A percentile compares a stretch with the other conserved stretches of the same genome.
Evolutionary conservation across 768 basidiomycete genomes (phyloP).

Genomic region (Panaeolus papilionaceus): DNA sequence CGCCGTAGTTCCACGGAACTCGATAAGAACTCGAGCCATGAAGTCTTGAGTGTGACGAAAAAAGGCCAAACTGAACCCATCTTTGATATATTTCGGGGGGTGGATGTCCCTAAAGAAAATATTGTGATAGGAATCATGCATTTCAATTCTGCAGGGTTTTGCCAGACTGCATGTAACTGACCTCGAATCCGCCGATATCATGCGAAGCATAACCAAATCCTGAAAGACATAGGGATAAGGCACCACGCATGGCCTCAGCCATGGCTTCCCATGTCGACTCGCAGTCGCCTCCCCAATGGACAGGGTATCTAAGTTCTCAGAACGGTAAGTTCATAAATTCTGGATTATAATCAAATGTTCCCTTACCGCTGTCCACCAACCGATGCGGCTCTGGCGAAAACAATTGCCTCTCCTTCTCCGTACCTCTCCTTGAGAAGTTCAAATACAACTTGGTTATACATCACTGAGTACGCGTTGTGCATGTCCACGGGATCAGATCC

Average conservation of each 20-base stretch:
- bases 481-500: constrained; percentile 71
- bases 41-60: constrained; percentile 77
- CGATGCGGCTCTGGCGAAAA: constrained; percentile 74
- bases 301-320: constrained; percentile 38
- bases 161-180: constrained; percentile 26
- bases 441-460: constrained; percentile 78
- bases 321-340: background rate
- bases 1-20: constrained; percentile 80
- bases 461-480: constrained; percentile 75
- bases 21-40: constrained; percentile 79
- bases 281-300: constrained; percentile 79
- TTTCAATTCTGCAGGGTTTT: background rate
- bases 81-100: constrained; percentile 74
- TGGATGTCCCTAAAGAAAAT: constrained; percentile 58
- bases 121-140: background rate
- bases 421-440: constrained; percentile 59
- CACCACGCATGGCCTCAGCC: constrained; percentile 75
- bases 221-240: constrained; percentile 67
- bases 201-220: constrained; percentile 78
- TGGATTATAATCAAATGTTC: background rate
- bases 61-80: constrained; percentile 79
- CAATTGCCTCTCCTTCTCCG: constrained; percentile 69
- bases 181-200: constrained; percentile 83
- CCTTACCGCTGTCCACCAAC: constrained; percentile 69
- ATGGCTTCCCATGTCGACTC: constrained; percentile 81